Percentiles rank a stretch among this genome's conserved stretches.
phyloP scores from a whole-genome alignment of 192 early-diverging fungal genomes.

The Helicostylum pulchrum region DNA sequence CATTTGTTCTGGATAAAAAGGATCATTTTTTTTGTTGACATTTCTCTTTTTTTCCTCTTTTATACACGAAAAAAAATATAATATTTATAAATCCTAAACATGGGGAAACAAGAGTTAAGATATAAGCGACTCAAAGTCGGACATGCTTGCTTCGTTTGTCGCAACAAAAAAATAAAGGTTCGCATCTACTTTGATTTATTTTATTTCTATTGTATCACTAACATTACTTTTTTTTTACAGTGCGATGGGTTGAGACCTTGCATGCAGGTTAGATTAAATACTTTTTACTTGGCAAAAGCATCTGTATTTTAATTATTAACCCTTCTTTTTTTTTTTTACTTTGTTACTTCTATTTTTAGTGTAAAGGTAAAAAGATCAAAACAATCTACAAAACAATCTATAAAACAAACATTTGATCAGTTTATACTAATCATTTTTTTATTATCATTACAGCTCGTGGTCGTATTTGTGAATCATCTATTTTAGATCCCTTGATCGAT shows the following conservation, averaged over 20 bases:
- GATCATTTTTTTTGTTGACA: too few species aligned
- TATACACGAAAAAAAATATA: too few species aligned
- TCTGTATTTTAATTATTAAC: neutral
- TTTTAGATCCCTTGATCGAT: too few species aligned
- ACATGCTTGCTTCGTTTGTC: conserved; percentile 34
- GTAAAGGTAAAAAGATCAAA: conserved; percentile 31
- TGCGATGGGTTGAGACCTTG: conserved; percentile 39
- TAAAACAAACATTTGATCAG: too few species aligned
- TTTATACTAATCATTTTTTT: too few species aligned
- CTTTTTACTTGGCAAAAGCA: neutral
- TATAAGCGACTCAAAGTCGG: conserved; percentile 34
- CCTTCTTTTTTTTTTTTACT: neutral
- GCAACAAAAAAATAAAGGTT: conserved; percentile 40
- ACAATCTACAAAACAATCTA: conserved; percentile 5
- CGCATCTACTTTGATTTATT: neutral
- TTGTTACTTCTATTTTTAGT: conserved; percentile 8
- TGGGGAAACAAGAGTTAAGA: too few species aligned
- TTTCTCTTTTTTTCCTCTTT: too few species aligned
- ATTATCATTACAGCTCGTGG: too few species aligned
- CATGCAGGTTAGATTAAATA: conserved; percentile 30
- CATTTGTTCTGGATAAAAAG: too few species aligned
- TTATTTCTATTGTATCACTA: neutral
- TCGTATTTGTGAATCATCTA: too few species aligned
- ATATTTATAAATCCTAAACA: too few species aligned
- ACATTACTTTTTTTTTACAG: conserved; percentile 16